Evolutionary conservation across 768 basidiomycete species (phyloP).

Genomic region (Termitomyces sp.): DNA sequence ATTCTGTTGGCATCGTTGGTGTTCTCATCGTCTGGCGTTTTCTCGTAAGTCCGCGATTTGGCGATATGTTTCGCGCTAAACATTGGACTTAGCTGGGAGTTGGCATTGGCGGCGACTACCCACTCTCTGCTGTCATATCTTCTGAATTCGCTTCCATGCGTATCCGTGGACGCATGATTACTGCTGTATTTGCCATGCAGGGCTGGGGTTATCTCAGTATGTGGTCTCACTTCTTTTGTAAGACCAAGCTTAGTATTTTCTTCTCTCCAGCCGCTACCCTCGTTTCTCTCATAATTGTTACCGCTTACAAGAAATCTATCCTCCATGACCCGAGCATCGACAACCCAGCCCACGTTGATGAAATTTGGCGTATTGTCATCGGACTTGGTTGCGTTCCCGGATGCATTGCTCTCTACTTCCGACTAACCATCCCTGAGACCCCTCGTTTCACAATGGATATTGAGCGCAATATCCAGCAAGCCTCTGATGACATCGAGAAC

Average conservation of each 20-base stretch:
- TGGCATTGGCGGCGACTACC: constrained; percentile 89
- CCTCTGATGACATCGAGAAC: constrained; percentile 63
- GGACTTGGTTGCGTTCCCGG: constrained; percentile 85
- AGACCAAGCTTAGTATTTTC: neutral
- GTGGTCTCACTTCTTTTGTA: constrained; percentile 13
- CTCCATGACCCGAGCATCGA: constrained; percentile 32
- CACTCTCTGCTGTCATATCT: constrained; percentile 78
- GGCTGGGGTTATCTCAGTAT: constrained; percentile 83
- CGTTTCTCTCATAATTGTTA: constrained; percentile 57
- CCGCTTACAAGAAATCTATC: constrained; percentile 62
- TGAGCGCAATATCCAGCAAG: constrained; percentile 76
- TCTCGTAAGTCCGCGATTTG: constrained; percentile 37
- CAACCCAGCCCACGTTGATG: constrained; percentile 53
- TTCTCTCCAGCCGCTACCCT: constrained; percentile 51
- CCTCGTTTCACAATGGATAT: constrained; percentile 92
- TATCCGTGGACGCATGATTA: constrained; percentile 82
- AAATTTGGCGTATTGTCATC: constrained; percentile 83
- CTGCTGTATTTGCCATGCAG: constrained; percentile 78
- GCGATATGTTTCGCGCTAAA: neutral
- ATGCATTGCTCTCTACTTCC: constrained; percentile 84
- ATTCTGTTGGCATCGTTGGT: constrained; percentile 67
- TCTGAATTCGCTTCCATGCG: constrained; percentile 82
- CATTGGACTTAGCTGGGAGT: constrained; percentile 50
- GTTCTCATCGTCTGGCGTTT: constrained; percentile 82
- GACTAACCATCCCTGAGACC: constrained; percentile 88